phyloP scores from a whole-genome alignment of 305 asterid genomes.

The Caryopteris hybrid region DNA sequence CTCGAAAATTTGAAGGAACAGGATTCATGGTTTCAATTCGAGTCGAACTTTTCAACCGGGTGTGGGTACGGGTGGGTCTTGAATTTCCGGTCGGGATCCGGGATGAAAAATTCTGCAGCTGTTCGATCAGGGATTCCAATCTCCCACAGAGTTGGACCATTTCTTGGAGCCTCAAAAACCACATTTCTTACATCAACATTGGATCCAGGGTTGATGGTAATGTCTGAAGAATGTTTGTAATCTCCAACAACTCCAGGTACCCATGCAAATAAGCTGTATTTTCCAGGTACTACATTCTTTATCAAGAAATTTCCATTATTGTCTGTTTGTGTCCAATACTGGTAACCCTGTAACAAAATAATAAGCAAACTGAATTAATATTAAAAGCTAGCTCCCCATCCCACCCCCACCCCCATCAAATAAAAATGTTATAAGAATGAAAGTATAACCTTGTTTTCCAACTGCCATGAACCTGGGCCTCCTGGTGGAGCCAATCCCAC shows the following conservation, averaged over 20 bases:
- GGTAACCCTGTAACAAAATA: slow-evolving; percentile 46
- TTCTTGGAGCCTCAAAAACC: slow-evolving; percentile 52
- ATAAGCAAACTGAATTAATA: background rate
- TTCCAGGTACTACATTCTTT: slow-evolving; percentile 34
- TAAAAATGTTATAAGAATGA: background rate
- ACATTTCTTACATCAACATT: slow-evolving; percentile 12
- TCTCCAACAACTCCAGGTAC: slow-evolving; percentile 51
- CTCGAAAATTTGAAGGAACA: too few relatives aligned
- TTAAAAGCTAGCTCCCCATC: too few relatives aligned
- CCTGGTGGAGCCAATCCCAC: slow-evolving; percentile 68
- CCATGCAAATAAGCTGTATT: slow-evolving; percentile 51
- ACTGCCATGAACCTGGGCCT: slow-evolving; percentile 65
- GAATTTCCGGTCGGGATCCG: slow-evolving; percentile 27
- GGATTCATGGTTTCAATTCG: background rate
- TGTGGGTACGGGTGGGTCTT: slow-evolving; percentile 23
- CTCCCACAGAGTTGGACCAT: slow-evolving; percentile 67
- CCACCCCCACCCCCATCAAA: too few relatives aligned
- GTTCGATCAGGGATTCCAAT: slow-evolving; percentile 65
- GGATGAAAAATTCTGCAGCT: slow-evolving; percentile 60
- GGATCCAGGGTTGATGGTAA: slow-evolving; percentile 34
- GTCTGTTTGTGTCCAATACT: slow-evolving; percentile 60
- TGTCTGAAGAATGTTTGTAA: slow-evolving; percentile 31
- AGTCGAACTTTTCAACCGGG: slow-evolving; percentile 25
- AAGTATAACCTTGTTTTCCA: slow-evolving; percentile 54
- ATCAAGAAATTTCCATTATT: slow-evolving; percentile 33